Evolutionary conservation across 2,329 filamentous ascomycete species (phyloP).

Genomic region (Chaetomium globosum): DNA sequence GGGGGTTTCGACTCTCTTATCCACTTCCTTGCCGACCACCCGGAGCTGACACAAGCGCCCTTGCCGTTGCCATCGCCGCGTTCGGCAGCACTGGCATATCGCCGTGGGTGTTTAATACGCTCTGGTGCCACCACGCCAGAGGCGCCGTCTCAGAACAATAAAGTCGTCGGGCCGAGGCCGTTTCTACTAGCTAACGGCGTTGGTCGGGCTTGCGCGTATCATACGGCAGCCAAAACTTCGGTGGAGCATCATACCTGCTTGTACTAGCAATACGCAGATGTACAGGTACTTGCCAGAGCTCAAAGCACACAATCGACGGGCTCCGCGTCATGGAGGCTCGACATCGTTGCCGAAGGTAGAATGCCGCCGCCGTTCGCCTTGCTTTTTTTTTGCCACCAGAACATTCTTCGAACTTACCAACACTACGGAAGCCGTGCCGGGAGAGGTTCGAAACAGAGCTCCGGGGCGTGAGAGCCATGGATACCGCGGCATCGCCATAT

Average conservation of each 20-base stretch:
- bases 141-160: not conserved
- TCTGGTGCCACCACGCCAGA: conserved; percentile 1
- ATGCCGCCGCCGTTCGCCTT: not conserved
- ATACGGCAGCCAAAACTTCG: not conserved
- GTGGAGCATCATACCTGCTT: not conserved
- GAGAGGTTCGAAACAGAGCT: not conserved
- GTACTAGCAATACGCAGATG: no score
- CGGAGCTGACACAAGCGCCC: not conserved
- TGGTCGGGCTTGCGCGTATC: not conserved
- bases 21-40: conserved; percentile 8
- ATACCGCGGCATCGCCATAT: not conserved
- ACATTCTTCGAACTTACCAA: not conserved
- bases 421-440: not conserved
- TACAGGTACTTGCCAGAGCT: no score
- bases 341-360: not conserved
- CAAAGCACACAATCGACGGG: not conserved
- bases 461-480: not conserved
- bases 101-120: not conserved
- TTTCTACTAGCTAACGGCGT: not conserved
- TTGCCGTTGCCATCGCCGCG: not conserved
- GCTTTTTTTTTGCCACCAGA: not conserved
- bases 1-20: not conserved
- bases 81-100: not conserved
- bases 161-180: not conserved
- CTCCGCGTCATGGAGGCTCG: not conserved